Evolutionary conservation across 148 eudicot genomes (phyloP), one percentile per base, ranked within the genome.

Genomic region (Cornus controversa): DNA sequence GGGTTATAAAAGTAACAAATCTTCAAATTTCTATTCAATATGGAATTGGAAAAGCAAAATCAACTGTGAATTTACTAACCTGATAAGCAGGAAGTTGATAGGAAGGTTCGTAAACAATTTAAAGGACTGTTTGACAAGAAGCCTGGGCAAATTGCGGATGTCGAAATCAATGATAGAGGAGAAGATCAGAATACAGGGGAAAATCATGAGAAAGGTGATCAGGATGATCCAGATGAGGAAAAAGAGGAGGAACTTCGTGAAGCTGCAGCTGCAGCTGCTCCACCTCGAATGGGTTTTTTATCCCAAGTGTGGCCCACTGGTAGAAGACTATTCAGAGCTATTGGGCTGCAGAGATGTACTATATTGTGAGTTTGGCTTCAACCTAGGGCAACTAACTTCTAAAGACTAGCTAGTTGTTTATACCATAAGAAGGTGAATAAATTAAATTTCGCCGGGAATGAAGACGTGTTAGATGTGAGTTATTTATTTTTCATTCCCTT

Each of bases 81-180:
- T 68, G 58, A 4, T 27, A 70, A 80, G n/a, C 90, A 96, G 99
- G 98, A 93, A 77, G 83, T 88, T 14, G 80, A 82, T 58, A 85
- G 75, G 85, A 93, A 87, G 81, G 97, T 89, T 10, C 94, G 93
- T 75, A 74, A 92, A 77, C 98, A 96, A 78, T 96, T 96, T 64
- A 93, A 93, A 89, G 98, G 99, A 73, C 84, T 96, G 29, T 96
- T 96, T 62, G 98, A 93, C 88, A 93, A 90, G 83, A 89, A 84
- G 63, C 97, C 98, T 11, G 98, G 99, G 63, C 96, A 93, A 70
- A 93, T 96, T 75, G 81, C 96, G 0, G 97, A 93, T 14, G 85
- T 80, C n/a, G 88, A 83, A 68, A 73, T 22, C 10, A 79, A 50
- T 10, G 83, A 77, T 34, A 31, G 50, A 31, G 85, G 36, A 28